Base-by-base conservation (phyloP, 352 stramenopile genomes). In the Phytopythium kandeliae region DNA sequence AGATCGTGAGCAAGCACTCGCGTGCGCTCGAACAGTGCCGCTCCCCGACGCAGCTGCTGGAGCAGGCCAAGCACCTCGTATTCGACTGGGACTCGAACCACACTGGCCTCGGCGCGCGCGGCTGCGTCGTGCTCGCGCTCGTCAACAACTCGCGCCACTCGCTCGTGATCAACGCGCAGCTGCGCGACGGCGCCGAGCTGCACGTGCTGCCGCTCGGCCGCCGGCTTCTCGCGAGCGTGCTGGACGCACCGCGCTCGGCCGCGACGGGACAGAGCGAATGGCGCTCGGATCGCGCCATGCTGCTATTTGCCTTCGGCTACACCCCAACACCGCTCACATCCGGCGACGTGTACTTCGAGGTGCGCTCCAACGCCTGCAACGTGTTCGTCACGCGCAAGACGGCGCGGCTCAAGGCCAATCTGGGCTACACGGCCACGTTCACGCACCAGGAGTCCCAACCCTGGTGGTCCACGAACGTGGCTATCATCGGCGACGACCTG, bases 41-140 rank as follows among this genome's bases (percentile, higher is more conserved):
- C 30, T 89, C 65, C 9, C 75, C 63, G 31, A 57, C 68, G 0
- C 59, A 87, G 42, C 87, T 90, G 42, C 41, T 87, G 41, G 62
- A 73, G 17, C 72, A 89, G 45, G 55, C 90, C 28, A 68, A 78
- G 12, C 84, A 94, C 42, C 60, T 94, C 10, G 80, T 92, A 4
- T 94, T 83, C 52, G 81, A 92, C 49, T 92, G 82, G 80, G 80
- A 94, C 48, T 80, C 78, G 35, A 92, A 94, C 58, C 84, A 94
- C 54, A 91, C 76, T 2, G 83, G 83, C 0, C 60, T 93, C 0
- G 83, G 86, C 35, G 83, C 83, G 9, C 78, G 83, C 38, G 80
- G 75, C 8, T 93, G 83, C 49, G 74, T 93, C 9, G 83, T 65
- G 9, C 60, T 94, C 19, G 84, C 69, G 0, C 59, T 94, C 49